A percentile compares a stretch with the other conserved stretches of the same genome.
phyloP scores from a whole-genome alignment of 768 basidiomycete species.

The Mycena epipterygia region DNA sequence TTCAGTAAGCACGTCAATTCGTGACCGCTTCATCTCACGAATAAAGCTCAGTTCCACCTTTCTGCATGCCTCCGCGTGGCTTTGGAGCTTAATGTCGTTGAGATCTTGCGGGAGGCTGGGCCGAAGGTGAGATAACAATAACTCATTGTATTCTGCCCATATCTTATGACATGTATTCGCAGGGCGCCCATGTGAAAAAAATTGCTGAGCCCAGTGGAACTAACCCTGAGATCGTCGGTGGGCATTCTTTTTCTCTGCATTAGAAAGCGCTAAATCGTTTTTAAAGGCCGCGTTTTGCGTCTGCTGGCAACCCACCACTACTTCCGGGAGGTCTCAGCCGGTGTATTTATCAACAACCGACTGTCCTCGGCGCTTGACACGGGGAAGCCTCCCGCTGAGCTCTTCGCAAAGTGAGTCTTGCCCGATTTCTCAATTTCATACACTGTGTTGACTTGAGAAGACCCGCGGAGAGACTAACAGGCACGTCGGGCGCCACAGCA shows the following conservation, averaged over 20 bases:
- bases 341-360: slow-evolving; percentile 50
- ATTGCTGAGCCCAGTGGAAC: slow-evolving; percentile 42
- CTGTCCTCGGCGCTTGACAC: slow-evolving; percentile 47
- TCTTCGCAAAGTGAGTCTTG: slow-evolving; percentile 28
- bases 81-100: slow-evolving; percentile 42
- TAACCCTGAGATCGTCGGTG: slow-evolving; percentile 46
- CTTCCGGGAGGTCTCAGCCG: slow-evolving; percentile 46
- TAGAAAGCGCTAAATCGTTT: neutral
- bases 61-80: slow-evolving; percentile 36
- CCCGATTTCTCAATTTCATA: slow-evolving; percentile 8
- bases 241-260: neutral
- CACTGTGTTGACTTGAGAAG: slow-evolving; percentile 5
- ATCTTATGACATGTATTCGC: slow-evolving; percentile 30
- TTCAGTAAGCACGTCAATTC: neutral
- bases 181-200: slow-evolving; percentile 29
- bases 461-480: slow-evolving; percentile 24
- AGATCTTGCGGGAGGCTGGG: slow-evolving; percentile 49
- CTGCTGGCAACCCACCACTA: slow-evolving; percentile 50
- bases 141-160: slow-evolving; percentile 38
- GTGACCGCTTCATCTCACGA: neutral
- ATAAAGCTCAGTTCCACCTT: slow-evolving; percentile 35
- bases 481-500: slow-evolving; percentile 31
- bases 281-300: slow-evolving; percentile 45
- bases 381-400: slow-evolving; percentile 20
- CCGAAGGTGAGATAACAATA: neutral